Base-by-base conservation (phyloP, 805 yeast genomes). In the Candida ovalis region DNA sequence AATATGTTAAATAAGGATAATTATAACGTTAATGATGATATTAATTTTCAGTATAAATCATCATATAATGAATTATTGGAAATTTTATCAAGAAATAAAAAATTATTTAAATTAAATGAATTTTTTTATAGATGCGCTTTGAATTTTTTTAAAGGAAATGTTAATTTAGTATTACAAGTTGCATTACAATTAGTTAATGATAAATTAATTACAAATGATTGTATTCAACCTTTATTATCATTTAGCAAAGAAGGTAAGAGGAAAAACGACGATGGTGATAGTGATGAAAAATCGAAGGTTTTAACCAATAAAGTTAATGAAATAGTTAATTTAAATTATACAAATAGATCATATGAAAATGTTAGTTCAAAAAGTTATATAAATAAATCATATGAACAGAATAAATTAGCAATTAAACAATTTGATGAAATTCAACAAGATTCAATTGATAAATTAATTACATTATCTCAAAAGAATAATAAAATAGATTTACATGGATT, bases 401-500 rank as follows among this genome's bases (percentile, higher is more conserved):
- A 3, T 12, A 17, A n/a, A 3, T 13, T 18, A 4, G 47, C 47
- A 1, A 17, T 23, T 1, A 4, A 3, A 6, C 39, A 32, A 18
- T 27, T 32, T 17, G 47, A 24, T 18, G 7, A 30, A 13, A 15
- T 9, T 13, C 40, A 23, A 17, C 7, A 30, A 4, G 21, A 22
- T 6, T 8, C 19, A 17, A 32, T 39, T 4, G 33, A 33, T 18
- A 9, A n/a, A 24, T 17, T 44, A 30, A 2, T 39, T 4, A 10
- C 15, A 3, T 18, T 12, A 9, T 42, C 47, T 5, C 6, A 18
- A 8, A 44, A 52, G 46, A 19, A 63, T 37, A 56, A 58, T 40
- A 52, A 37, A 15, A 24, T 84, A 2, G 92, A 86, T 65, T 70
- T 85, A 7, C 94, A 86, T 61, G 73, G 76, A 0, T 72, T 74